Percentiles rank a stretch among this genome's conserved stretches.
Evolutionary conservation across 2,329 filamentous ascomycete species (phyloP).

Genomic region (Penicillium sp.): DNA sequence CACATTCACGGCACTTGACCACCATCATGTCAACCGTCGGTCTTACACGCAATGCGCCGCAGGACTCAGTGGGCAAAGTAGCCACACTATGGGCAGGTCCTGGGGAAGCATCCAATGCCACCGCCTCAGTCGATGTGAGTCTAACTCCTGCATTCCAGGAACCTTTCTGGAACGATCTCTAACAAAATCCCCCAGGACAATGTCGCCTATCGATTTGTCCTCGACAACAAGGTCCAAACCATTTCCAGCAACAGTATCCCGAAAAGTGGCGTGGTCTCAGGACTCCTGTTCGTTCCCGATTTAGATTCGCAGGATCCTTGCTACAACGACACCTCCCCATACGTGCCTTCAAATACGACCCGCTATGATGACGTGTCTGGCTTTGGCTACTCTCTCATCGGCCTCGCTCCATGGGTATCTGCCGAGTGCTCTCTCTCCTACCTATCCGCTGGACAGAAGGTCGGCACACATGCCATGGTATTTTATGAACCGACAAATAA

Average conservation of each 20-base stretch:
- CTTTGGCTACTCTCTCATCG: slow-evolving; percentile 71
- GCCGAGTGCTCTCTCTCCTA: slow-evolving; percentile 72
- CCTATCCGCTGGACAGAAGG: slow-evolving; percentile 62
- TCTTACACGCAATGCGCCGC: slow-evolving; percentile 20
- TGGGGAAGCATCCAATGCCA: slow-evolving; percentile 33
- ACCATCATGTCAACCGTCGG: not conserved
- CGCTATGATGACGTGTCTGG: slow-evolving; percentile 67
- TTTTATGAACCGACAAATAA: slow-evolving; percentile 54
- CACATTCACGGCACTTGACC: not conserved
- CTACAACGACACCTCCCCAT: slow-evolving; percentile 60
- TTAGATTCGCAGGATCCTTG: slow-evolving; percentile 63
- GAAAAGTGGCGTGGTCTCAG: slow-evolving; percentile 65
- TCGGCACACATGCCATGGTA: slow-evolving; percentile 61
- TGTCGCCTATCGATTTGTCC: slow-evolving; percentile 36
- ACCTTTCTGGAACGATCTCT: not conserved
- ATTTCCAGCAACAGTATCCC: slow-evolving; percentile 69
- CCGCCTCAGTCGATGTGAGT: slow-evolving; percentile 39
- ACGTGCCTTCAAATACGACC: slow-evolving; percentile 75
- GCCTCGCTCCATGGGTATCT: slow-evolving; percentile 83
- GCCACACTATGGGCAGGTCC: slow-evolving; percentile 39
- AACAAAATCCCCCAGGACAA: slow-evolving; percentile 24
- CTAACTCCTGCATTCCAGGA: slow-evolving; percentile 2
- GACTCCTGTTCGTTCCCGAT: slow-evolving; percentile 82
- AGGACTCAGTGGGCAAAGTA: slow-evolving; percentile 31
- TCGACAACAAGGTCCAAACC: slow-evolving; percentile 67